phyloP scores from a whole-genome alignment of 2,329 filamentous ascomycete genomes.

The Trichophyton schoenleinii region DNA sequence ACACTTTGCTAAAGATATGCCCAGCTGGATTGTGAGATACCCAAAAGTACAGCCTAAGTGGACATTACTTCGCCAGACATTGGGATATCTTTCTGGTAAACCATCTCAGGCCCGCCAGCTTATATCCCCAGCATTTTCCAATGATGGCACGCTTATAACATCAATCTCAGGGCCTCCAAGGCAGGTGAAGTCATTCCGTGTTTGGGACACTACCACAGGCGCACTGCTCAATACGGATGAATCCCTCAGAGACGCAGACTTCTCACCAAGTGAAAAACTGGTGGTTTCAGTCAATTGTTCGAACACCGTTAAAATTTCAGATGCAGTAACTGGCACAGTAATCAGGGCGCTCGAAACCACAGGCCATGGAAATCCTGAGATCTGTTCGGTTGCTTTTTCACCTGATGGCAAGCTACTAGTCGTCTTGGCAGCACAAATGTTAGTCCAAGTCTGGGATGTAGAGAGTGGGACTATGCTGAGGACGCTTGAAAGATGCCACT shows the following conservation, averaged over 20 bases:
- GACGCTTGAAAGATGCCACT: not conserved
- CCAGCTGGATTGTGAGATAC: constrained; percentile 11
- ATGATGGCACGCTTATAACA: not conserved
- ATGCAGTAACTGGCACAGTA: not conserved
- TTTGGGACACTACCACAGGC: not conserved
- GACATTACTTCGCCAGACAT: not conserved
- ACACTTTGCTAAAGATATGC: constrained; percentile 14
- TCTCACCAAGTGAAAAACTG: not conserved
- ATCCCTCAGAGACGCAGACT: not conserved
- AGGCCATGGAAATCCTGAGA: not conserved
- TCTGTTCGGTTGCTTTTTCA: not conserved
- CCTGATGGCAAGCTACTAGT: not conserved
- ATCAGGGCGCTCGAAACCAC: not conserved
- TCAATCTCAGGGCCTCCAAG: too few relatives aligned
- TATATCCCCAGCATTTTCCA: not conserved
- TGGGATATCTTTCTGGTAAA: not conserved
- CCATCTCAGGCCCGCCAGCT: not conserved
- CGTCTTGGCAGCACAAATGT: not conserved
- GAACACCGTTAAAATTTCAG: not conserved
- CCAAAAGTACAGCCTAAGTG: not conserved
- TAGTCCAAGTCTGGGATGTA: not conserved
- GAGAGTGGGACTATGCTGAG: not conserved
- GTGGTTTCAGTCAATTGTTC: not conserved
- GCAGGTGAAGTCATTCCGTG: not conserved
- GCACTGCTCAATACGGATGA: not conserved